Percentiles rank a stretch among this genome's conserved stretches.
Evolutionary conservation across 2,329 filamentous ascomycete genomes (phyloP).

Genomic region (Microdochium bolleyi): DNA sequence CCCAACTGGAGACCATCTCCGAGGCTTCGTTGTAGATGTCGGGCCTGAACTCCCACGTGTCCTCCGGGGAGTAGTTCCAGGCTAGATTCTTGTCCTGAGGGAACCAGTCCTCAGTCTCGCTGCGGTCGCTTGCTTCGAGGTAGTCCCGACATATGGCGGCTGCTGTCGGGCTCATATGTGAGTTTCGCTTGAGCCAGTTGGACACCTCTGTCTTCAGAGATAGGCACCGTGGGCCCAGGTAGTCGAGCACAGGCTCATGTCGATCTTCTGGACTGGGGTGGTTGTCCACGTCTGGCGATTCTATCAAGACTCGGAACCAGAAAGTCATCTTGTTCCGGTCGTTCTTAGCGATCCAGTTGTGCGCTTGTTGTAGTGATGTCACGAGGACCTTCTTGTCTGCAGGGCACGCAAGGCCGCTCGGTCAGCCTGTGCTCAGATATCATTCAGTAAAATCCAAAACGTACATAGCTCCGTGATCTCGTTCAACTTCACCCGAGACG

Average conservation of each 20-base stretch:
- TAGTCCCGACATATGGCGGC: constrained; percentile 47
- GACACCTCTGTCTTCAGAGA: constrained; percentile 52
- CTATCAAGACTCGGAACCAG: constrained; percentile 59
- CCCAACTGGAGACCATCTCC: constrained; percentile 40
- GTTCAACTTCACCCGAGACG: constrained; percentile 46
- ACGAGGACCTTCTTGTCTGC: constrained; percentile 59
- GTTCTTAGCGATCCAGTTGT: constrained; percentile 63
- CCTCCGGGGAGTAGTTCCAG: constrained; percentile 44
- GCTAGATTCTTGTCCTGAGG: constrained; percentile 42
- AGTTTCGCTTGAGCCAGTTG: constrained; percentile 56
- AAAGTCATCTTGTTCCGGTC: constrained; percentile 64
- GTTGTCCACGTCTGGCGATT: constrained; percentile 36
- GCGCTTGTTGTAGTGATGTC: constrained; percentile 57
- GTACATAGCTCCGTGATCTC: constrained; percentile 59
- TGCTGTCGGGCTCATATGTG: constrained; percentile 48
- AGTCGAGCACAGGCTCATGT: constrained; percentile 43
- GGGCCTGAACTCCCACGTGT: constrained; percentile 12
- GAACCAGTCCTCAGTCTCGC: constrained; percentile 38
- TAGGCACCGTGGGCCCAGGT: constrained; percentile 44
- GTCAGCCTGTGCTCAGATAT: not conserved
- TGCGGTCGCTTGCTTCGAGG: constrained; percentile 37
- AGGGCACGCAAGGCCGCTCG: constrained; percentile 8
- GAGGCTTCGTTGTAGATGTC: constrained; percentile 27
- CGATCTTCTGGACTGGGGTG: constrained; percentile 36
- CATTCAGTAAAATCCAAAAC: constrained; percentile 13